phyloP scores from a whole-genome alignment of 352 stramenopile genomes.

The Phytophthora pluvialis region DNA sequence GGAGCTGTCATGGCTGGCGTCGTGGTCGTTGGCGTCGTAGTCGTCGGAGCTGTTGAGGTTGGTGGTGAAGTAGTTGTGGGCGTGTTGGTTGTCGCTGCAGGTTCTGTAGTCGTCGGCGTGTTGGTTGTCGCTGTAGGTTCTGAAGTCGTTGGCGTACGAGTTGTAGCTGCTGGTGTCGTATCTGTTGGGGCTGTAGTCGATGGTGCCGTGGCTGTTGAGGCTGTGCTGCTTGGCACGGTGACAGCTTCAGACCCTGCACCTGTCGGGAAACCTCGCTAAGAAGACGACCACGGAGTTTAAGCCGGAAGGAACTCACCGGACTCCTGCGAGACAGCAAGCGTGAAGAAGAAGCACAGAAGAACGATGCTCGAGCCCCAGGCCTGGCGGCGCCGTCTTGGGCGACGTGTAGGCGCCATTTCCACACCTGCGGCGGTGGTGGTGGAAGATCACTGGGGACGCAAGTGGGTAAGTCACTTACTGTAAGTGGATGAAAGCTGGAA shows the following conservation, averaged over 20 bases:
- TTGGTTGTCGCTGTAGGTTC: neutral
- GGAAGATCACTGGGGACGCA: conserved; percentile 7
- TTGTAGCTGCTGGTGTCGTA: neutral
- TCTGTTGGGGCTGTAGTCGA: neutral
- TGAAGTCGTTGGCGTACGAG: neutral
- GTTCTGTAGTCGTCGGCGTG: neutral
- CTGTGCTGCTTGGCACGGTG: neutral
- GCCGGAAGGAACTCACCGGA: neutral
- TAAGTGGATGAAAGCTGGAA: neutral
- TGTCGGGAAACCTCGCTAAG: neutral
- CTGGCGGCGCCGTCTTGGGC: neutral
- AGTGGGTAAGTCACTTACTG: conserved; percentile 1
- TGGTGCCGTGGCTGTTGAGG: neutral
- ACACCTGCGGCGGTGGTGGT: neutral
- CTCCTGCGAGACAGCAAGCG: conserved; percentile 8
- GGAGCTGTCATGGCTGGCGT: conserved; percentile 1
- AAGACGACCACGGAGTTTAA: neutral
- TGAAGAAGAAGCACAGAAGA: conserved; percentile 1
- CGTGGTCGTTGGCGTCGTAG: neutral
- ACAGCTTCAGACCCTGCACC: conserved; percentile 3
- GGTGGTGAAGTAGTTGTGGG: neutral
- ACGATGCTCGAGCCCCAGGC: neutral
- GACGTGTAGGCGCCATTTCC: conserved; percentile 2
- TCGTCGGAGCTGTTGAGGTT: neutral
- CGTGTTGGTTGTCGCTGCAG: neutral